phyloP scores from a whole-genome alignment of 768 basidiomycete species.

The Xerocomellus chrysenteron region DNA sequence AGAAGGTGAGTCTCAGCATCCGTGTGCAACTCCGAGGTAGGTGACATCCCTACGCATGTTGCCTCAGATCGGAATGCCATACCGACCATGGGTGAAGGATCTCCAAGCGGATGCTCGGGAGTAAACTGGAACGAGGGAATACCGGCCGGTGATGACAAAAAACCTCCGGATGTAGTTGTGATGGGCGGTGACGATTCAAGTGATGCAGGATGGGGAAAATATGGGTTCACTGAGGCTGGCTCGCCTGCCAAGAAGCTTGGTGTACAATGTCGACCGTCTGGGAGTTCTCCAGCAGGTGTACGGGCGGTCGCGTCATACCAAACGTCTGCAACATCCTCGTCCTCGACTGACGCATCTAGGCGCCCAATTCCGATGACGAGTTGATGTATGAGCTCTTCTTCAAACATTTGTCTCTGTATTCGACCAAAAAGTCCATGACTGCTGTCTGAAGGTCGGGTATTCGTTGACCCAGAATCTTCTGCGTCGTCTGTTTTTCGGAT shows the following conservation, averaged over 20 bases:
- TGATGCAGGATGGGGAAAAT: conserved; percentile 47
- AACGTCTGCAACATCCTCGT: conserved; percentile 38
- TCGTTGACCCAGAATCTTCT: conserved; percentile 36
- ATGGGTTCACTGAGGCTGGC: conserved; percentile 42
- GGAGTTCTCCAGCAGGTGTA: conserved; percentile 31
- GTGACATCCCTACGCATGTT: conserved; percentile 3
- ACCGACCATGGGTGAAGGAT: conserved; percentile 13
- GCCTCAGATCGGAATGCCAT: conserved; percentile 18
- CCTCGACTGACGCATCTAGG: conserved; percentile 45
- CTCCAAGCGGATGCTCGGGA: conserved; percentile 13
- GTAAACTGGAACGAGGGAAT: conserved; percentile 17
- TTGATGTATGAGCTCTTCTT: conserved; percentile 79
- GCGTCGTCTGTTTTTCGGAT: conserved; percentile 60
- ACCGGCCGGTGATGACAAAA: conserved; percentile 9
- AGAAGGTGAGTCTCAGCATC: conserved; percentile 8
- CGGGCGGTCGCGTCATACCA: conserved; percentile 33
- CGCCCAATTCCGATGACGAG: conserved; percentile 89
- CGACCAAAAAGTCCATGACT: conserved; percentile 48
- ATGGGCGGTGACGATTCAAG: conserved; percentile 27
- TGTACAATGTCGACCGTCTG: conserved; percentile 15
- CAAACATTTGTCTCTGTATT: conserved; percentile 62
- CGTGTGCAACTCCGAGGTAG: conserved; percentile 4
- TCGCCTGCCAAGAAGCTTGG: conserved; percentile 9
- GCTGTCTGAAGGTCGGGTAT: conserved; percentile 30
- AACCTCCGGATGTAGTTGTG: conserved; percentile 18